phyloP scores from a whole-genome alignment of 83 land plant species.

The Larix sibirica region DNA sequence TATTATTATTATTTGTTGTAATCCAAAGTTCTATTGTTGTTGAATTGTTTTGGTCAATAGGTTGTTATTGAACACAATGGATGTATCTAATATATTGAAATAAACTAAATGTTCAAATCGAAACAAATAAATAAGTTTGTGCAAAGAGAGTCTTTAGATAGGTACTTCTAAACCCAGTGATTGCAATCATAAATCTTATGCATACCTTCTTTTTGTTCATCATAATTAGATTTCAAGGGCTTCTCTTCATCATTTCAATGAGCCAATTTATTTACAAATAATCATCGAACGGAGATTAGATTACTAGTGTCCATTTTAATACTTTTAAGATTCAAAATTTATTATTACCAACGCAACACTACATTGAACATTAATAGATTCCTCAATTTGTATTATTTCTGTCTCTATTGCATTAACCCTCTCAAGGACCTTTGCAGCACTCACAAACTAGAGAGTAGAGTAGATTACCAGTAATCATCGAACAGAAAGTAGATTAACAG shows the following conservation, averaged over 20 bases:
- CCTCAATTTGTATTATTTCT: constrained; percentile 83
- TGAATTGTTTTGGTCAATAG: too few relatives aligned
- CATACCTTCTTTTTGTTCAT: constrained; percentile 8
- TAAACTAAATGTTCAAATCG: background rate
- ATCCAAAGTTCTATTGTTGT: background rate
- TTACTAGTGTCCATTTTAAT: too few relatives aligned
- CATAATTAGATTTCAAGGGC: background rate
- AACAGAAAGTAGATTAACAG: background rate
- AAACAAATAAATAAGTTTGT: background rate
- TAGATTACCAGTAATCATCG: background rate
- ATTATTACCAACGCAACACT: constrained; percentile 29
- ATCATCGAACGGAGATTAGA: background rate
- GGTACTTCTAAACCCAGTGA: background rate
- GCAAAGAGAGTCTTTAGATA: too few relatives aligned
- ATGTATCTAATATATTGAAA: background rate
- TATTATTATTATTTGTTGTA: background rate
- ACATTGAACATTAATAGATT: constrained; percentile 68
- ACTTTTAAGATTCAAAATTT: background rate
- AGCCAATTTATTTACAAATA: background rate
- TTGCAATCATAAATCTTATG: background rate
- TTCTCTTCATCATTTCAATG: constrained; percentile 15
- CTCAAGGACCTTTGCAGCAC: constrained; percentile 93
- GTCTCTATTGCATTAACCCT: constrained; percentile 81
- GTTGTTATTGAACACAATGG: background rate
- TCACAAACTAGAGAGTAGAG: too few relatives aligned